Percentiles rank a stretch among this genome's conserved stretches.
phyloP scores from a whole-genome alignment of 129 eudicot genomes.

The Logfia minima region DNA sequence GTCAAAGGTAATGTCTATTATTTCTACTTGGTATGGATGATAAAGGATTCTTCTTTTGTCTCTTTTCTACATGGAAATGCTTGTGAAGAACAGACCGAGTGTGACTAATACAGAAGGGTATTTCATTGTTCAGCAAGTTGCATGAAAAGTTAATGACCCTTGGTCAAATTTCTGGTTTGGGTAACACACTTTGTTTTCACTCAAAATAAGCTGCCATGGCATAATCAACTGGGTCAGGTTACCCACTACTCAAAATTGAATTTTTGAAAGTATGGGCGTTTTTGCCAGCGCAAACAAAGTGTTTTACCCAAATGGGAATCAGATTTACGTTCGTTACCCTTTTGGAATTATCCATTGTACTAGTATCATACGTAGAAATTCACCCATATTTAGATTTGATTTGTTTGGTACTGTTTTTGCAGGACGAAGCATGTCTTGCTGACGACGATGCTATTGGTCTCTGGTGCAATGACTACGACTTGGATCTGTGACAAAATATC shows the following conservation, averaged over 20 bases:
- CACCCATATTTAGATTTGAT: slow-evolving; percentile 2
- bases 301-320: not conserved
- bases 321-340: not conserved
- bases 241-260: not conserved
- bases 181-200: not conserved
- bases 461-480: slow-evolving; percentile 91
- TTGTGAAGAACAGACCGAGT: not conserved
- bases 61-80: not conserved
- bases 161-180: not conserved
- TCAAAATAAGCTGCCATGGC: not conserved
- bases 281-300: not conserved
- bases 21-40: slow-evolving; percentile 1
- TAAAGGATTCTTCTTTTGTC: not conserved
- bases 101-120: not conserved
- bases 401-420: slow-evolving; percentile 17
- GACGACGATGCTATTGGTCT: slow-evolving; percentile 71
- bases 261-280: not conserved
- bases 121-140: not conserved
- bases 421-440: slow-evolving; percentile 83
- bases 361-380: not conserved
- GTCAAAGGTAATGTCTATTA: slow-evolving; percentile 56
- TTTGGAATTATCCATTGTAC: not conserved
- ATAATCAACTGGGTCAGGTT: not conserved
- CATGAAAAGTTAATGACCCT: not conserved
- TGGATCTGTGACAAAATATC: slow-evolving; percentile 96